Evolutionary conservation across 2,329 filamentous ascomycete genomes (phyloP).

Genomic region (Aureobasidium lini): DNA sequence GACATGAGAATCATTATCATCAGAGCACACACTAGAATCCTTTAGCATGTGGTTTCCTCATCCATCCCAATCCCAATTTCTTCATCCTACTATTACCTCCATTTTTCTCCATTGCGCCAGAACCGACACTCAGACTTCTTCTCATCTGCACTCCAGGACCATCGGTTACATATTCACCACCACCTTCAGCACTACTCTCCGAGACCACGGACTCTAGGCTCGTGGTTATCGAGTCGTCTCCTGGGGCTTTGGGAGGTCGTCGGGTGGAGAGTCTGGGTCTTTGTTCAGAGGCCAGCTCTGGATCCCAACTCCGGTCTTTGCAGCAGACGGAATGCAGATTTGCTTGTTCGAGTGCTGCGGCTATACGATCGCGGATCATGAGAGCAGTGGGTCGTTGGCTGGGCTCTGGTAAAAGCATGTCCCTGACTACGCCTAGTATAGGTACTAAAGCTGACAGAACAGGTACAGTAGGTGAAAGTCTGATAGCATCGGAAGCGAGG

Average conservation of each 20-base stretch:
- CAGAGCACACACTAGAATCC: background rate
- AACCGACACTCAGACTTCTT: background rate
- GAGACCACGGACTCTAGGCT: background rate
- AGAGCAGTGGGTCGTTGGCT: constrained; percentile 33
- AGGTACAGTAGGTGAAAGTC: constrained; percentile 26
- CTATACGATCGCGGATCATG: constrained; percentile 30
- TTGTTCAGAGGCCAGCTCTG: background rate
- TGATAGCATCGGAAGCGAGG: constrained; percentile 2
- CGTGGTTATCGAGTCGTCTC: background rate
- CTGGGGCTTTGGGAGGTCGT: background rate
- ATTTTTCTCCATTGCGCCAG: background rate
- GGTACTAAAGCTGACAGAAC: constrained; percentile 22
- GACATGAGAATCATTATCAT: background rate
- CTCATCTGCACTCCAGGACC: background rate
- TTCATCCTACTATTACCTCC: background rate
- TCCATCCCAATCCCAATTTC: constrained; percentile 3
- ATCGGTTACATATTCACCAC: background rate
- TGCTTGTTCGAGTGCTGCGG: background rate
- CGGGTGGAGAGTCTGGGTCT: background rate
- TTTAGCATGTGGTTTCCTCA: constrained; percentile 8
- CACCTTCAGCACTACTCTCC: background rate
- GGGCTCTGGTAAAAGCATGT: constrained; percentile 37
- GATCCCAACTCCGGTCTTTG: background rate
- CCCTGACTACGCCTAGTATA: constrained; percentile 30
- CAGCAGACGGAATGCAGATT: background rate